These are phyloP conservation scores for Galerina marginata DNA, from an alignment of 768 basidiomycete genomes.

Conservation along the genomic window DNA sequence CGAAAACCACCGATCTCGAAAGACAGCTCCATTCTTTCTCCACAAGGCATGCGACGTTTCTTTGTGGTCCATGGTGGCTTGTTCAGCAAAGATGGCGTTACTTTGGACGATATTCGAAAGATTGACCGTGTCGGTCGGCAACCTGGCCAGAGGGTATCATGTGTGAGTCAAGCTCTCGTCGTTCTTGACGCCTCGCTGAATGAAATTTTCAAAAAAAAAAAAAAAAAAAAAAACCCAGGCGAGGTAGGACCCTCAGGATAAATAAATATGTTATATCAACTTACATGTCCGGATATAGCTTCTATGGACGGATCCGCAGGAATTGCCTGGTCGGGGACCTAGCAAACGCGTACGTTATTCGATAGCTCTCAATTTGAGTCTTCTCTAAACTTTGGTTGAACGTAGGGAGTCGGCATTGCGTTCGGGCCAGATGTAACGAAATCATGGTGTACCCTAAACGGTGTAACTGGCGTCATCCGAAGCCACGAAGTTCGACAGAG, in stretches of 20 bases:
- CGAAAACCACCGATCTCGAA: slow-evolving; percentile 57
- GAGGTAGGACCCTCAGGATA: slow-evolving; percentile 51
- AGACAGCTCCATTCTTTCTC: slow-evolving; percentile 72
- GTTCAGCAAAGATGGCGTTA: slow-evolving; percentile 95
- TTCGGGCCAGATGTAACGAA: slow-evolving; percentile 96
- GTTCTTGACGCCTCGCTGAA: slow-evolving; percentile 16
- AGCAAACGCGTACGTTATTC: slow-evolving; percentile 81
- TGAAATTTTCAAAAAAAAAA: neutral
- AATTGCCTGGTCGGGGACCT: slow-evolving; percentile 85
- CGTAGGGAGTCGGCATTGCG: slow-evolving; percentile 89
- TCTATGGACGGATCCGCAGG: slow-evolving; percentile 97
- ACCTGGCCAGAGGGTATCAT: slow-evolving; percentile 96
- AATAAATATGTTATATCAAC: neutral
- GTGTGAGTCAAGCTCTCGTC: slow-evolving; percentile 61
- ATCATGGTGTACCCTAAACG: slow-evolving; percentile 87
- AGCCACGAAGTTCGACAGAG: slow-evolving; percentile 97
- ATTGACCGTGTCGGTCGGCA: slow-evolving; percentile 87
- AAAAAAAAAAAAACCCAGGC: slow-evolving; percentile 43
- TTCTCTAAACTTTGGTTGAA: slow-evolving; percentile 14
- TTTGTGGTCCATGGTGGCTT: slow-evolving; percentile 97
- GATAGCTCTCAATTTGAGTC: slow-evolving; percentile 1
- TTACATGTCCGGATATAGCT: slow-evolving; percentile 49
- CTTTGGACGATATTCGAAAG: slow-evolving; percentile 89
- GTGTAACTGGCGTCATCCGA: slow-evolving; percentile 87
- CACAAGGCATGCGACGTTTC: slow-evolving; percentile 84